Conservation (phyloP, 2,329 filamentous ascomycete genomes). For the Xylariaceae sp. region DNA sequence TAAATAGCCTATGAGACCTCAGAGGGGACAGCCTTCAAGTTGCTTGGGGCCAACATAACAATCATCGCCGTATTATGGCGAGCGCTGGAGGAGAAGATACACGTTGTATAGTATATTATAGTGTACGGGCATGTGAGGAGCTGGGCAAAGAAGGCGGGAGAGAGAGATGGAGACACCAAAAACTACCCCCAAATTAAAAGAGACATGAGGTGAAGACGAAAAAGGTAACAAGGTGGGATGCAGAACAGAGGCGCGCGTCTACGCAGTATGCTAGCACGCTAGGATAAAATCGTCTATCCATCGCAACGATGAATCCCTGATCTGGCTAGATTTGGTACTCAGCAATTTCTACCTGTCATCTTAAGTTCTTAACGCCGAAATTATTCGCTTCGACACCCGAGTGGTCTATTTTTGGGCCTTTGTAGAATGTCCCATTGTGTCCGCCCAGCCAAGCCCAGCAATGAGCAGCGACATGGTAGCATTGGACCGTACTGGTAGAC, state of each 20-base stretch:
- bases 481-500: neutral
- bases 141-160: neutral
- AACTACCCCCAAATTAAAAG: too few relatives aligned
- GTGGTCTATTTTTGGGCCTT: constrained; percentile 21
- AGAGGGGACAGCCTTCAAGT: too few relatives aligned
- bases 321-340: constrained; percentile 4
- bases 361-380: constrained; percentile 25
- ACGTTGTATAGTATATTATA: too few relatives aligned
- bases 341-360: neutral
- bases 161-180: neutral
- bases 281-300: constrained; percentile 9
- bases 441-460: too few relatives aligned
- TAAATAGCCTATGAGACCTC: too few relatives aligned
- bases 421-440: too few relatives aligned
- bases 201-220: constrained; percentile 5
- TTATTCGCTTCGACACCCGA: constrained; percentile 25
- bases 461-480: neutral
- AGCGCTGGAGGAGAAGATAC: too few relatives aligned
- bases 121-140: neutral
- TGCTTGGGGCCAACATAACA: too few relatives aligned
- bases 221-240: constrained; percentile 13
- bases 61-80: too few relatives aligned
- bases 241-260: constrained; percentile 28
- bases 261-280: constrained; percentile 14
- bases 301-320: constrained; percentile 2